Evolutionary conservation across 2,329 filamentous ascomycete genomes (phyloP).

Genomic region (Colletotrichum zoysiae): DNA sequence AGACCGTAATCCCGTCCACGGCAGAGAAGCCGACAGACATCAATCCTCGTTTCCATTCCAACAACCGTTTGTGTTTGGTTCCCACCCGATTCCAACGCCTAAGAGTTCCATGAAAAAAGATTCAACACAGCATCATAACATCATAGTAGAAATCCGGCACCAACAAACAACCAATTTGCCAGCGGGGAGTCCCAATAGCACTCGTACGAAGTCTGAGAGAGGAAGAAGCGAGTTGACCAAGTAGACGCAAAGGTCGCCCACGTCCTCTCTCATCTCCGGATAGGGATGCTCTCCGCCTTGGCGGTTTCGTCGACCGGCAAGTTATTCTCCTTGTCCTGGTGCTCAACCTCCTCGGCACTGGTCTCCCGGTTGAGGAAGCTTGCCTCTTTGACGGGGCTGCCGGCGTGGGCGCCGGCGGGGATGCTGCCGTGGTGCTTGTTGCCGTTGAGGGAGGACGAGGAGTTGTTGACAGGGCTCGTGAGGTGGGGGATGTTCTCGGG

Average conservation of each 20-base stretch:
- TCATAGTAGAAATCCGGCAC: constrained; percentile 34
- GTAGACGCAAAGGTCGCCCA: constrained; percentile 9
- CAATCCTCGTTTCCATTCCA: constrained; percentile 22
- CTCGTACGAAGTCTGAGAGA: constrained; percentile 32
- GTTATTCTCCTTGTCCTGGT: constrained; percentile 37
- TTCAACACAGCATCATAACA: constrained; percentile 42
- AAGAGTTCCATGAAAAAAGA: constrained; percentile 37
- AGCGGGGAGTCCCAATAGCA: constrained; percentile 22
- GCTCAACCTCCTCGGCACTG: constrained; percentile 68
- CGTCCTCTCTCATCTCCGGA: constrained; percentile 65
- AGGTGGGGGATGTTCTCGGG: constrained; percentile 96
- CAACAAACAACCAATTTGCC: constrained; percentile 38
- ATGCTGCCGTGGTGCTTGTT: constrained; percentile 42
- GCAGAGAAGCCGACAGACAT: constrained; percentile 25
- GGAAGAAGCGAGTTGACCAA: constrained; percentile 30
- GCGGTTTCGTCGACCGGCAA: constrained; percentile 39
- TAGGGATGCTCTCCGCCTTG: constrained; percentile 68
- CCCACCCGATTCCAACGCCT: constrained; percentile 33
- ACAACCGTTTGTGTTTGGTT: constrained; percentile 37
- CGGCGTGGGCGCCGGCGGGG: constrained; percentile 65
- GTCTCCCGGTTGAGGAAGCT: constrained; percentile 89
- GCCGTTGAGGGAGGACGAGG: constrained; percentile 40
- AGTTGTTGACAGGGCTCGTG: constrained; percentile 70
- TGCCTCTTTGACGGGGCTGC: constrained; percentile 90
- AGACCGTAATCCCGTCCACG: constrained; percentile 6